Evolutionary conservation across 495 filamentous ascomycete species (phyloP).

Genomic region (Penicillium angulare): DNA sequence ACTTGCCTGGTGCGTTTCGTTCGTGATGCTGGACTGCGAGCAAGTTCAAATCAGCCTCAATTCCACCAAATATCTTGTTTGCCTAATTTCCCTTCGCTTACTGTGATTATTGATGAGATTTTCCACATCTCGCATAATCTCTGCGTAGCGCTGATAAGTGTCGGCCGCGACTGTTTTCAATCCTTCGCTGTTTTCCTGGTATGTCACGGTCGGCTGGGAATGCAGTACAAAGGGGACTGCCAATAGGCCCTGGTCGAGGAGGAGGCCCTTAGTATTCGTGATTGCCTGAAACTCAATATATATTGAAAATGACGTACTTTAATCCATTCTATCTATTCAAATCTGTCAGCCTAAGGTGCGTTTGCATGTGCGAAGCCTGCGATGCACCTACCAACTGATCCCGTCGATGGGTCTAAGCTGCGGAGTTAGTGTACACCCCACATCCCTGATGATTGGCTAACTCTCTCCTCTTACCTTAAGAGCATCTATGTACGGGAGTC

Average conservation of each 20-base stretch:
- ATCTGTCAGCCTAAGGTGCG: not conserved
- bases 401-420: conserved; percentile 68
- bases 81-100: conserved; percentile 44
- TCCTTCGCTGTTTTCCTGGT: conserved; percentile 50
- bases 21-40: conserved; percentile 65
- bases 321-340: conserved; percentile 62
- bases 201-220: conserved; percentile 85
- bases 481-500: too few species aligned
- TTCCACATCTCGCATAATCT: conserved; percentile 95
- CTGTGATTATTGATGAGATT: conserved; percentile 89
- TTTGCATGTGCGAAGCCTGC: not conserved
- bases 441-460: not conserved
- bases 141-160: conserved; percentile 78
- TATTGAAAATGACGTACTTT: conserved; percentile 43
- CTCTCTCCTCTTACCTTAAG: conserved; percentile 67
- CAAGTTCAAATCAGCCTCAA: not conserved
- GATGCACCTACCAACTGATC: conserved; percentile 70
- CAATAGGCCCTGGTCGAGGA: conserved; percentile 63
- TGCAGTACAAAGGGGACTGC: conserved; percentile 97
- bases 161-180: conserved; percentile 55
- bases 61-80: not conserved
- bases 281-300: too few species aligned
- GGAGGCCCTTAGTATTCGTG: too few species aligned
- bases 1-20: conserved; percentile 59
- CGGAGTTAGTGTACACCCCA: conserved; percentile 11